Evolutionary conservation across 108 stramenopile genomes (phyloP), one percentile per base, ranked within the genome.

Genomic region (Cylindrotheca fusiformis): DNA sequence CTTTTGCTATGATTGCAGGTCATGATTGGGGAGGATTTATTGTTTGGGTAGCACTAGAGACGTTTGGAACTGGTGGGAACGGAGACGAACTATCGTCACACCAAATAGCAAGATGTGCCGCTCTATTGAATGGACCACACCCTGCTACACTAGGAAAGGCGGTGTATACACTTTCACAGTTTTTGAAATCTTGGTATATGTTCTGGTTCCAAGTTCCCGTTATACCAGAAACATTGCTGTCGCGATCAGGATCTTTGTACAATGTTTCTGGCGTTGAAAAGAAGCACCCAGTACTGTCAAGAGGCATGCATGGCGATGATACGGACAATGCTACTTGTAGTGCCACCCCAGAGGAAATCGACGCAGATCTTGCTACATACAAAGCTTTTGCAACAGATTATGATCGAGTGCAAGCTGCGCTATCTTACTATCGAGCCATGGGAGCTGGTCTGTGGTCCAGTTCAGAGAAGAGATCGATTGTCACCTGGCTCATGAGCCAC

Each of bases 11-110:
- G 36, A 41, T 74, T 46, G 73, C 67, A 0, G 73, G 73, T 1
- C 73, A 74, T 48, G 73, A 74, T 32, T 68, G 55, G 48, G 73
- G 73, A 24, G 55, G 49, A 1, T 4, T 19, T 12, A 24, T 69
- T 41, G 67, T 66, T 0, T 74, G 67, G 67, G 36, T 14, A 10
- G 36, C 36, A 6, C 14, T 41, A 14, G 36, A 41, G 6, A 14
- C 36, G 10, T 41, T 41, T 41, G 36, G 36, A 41, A 6, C 14
- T 41, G 36, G 6, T 41, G 36, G 10, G 10, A 14, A 10, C 36
- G 36, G 14, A 6, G 36, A 41, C 36, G n/a, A n/a, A n/a, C n/a
- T n/a, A n/a, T n/a, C n/a, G n/a, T 41, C 36, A 41, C 36, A 6
- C 6, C 36, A 6, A 41, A 41, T 41, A 10, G 36, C 36, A 6